These are phyloP conservation scores for Tricholoma matsutake DNA, from an alignment of 768 basidiomycete species.

Conservation along the genomic window DNA sequence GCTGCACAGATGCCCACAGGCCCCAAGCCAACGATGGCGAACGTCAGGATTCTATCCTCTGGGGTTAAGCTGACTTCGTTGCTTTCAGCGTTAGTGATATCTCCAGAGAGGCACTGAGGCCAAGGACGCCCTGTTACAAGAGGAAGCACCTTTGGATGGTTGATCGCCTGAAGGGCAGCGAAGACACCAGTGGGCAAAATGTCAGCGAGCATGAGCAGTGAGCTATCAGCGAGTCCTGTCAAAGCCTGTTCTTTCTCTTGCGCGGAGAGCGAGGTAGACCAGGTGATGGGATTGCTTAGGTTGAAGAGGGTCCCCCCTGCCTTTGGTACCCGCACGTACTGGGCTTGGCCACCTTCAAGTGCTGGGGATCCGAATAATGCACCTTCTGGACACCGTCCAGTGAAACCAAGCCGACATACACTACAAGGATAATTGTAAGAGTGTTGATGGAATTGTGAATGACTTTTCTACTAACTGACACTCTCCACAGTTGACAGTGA, in stretches of 20 bases:
- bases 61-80: slow-evolving; percentile 33
- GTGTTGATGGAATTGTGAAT: background rate
- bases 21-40: slow-evolving; percentile 73
- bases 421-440: slow-evolving; percentile 31
- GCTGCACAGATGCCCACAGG: slow-evolving; percentile 75
- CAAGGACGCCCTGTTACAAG: slow-evolving; percentile 58
- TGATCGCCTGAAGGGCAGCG: slow-evolving; percentile 67
- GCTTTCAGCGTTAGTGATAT: slow-evolving; percentile 16
- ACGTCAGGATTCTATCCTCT: slow-evolving; percentile 51
- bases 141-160: slow-evolving; percentile 68
- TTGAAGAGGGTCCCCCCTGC: slow-evolving; percentile 78
- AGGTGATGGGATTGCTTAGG: slow-evolving; percentile 46
- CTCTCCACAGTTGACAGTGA: slow-evolving; percentile 81
- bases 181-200: slow-evolving; percentile 81
- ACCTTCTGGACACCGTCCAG: slow-evolving; percentile 61
- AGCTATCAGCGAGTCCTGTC: slow-evolving; percentile 52
- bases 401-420: slow-evolving; percentile 71
- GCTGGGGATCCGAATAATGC: slow-evolving; percentile 62
- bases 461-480: slow-evolving; percentile 57
- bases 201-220: slow-evolving; percentile 70
- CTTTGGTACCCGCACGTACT: slow-evolving; percentile 74
- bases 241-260: slow-evolving; percentile 37
- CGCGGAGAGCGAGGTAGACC: slow-evolving; percentile 37
- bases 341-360: slow-evolving; percentile 75
- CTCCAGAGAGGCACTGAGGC: slow-evolving; percentile 43